Conservation (phyloP, 805 yeast genomes). For the Teunomyces gatunensis region DNA sequence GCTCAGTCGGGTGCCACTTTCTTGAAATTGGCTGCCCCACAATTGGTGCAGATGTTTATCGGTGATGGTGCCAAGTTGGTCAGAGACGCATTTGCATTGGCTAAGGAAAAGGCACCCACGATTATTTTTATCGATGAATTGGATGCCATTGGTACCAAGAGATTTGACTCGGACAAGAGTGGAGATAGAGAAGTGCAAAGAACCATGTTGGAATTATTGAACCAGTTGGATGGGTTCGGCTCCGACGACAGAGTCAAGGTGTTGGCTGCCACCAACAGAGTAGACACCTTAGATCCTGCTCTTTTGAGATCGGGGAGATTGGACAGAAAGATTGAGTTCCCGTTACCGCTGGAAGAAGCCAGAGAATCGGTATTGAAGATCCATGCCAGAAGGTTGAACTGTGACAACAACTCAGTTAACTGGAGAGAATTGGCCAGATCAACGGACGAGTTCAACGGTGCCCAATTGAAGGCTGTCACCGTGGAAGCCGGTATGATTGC, state of each 20-base stretch:
- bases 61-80: slow-evolving; percentile 49
- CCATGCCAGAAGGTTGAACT: slow-evolving; percentile 95
- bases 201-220: slow-evolving; percentile 49
- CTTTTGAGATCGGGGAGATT: slow-evolving; percentile 96
- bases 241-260: slow-evolving; percentile 97
- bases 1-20: slow-evolving; percentile 47
- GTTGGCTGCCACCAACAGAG: slow-evolving; percentile 96
- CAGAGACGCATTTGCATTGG: slow-evolving; percentile 46
- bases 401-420: slow-evolving; percentile 79
- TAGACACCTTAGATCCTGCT: slow-evolving; percentile 99
- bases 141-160: slow-evolving; percentile 46
- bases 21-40: slow-evolving; percentile 45
- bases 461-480: slow-evolving; percentile 96
- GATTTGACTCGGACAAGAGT: slow-evolving; percentile 45
- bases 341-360: slow-evolving; percentile 95
- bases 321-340: slow-evolving; percentile 97
- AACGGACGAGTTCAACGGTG: slow-evolving; percentile 98
- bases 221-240: slow-evolving; percentile 84
- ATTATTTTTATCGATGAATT: slow-evolving; percentile 47
- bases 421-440: slow-evolving; percentile 98
- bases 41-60: slow-evolving; percentile 46
- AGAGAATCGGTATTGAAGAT: slow-evolving; percentile 95
- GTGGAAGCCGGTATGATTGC: slow-evolving; percentile 99
- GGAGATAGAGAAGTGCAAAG: slow-evolving; percentile 49
- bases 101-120: slow-evolving; percentile 47